Percentiles rank a stretch among this genome's conserved stretches.
These are phyloP conservation scores for Miamiensis avidus DNA, from an alignment of 169 alveolate genomes.

Conservation along the genomic window DNA sequence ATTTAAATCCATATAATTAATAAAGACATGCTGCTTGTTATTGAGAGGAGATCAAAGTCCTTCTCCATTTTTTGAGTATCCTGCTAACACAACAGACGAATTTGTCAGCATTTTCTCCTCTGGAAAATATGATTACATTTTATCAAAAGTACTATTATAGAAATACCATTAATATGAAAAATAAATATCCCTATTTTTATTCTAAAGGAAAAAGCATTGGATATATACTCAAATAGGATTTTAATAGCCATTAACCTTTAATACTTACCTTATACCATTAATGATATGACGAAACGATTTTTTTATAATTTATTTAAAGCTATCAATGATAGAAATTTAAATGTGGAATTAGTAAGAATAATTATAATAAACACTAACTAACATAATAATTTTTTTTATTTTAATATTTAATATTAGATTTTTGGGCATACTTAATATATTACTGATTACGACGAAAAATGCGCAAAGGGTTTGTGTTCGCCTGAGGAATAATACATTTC, in stretches of 20 bases:
- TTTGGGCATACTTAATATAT: not conserved
- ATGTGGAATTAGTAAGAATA: not conserved
- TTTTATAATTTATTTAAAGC: not conserved
- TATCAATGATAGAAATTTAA: not conserved
- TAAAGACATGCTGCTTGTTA: not conserved
- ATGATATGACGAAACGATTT: not conserved
- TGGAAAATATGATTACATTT: not conserved
- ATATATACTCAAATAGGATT: too few relatives aligned
- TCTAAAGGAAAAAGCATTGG: not conserved
- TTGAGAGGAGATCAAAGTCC: not conserved
- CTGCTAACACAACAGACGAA: not conserved
- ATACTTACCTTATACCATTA: not conserved
- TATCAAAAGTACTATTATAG: too few relatives aligned
- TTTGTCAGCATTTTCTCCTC: not conserved
- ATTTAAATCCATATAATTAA: too few relatives aligned
- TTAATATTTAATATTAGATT: not conserved
- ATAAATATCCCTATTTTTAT: too few relatives aligned
- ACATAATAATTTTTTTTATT: too few relatives aligned
- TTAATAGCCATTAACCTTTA: not conserved
- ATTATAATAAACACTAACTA: too few relatives aligned
- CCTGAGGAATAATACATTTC: not conserved
- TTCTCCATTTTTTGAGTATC: not conserved
- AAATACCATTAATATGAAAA: too few relatives aligned
- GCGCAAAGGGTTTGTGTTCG: not conserved
- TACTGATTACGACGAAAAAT: not conserved